Base-by-base conservation (phyloP, 2,329 filamentous ascomycete genomes). In the Grosmannia clavigera region DNA sequence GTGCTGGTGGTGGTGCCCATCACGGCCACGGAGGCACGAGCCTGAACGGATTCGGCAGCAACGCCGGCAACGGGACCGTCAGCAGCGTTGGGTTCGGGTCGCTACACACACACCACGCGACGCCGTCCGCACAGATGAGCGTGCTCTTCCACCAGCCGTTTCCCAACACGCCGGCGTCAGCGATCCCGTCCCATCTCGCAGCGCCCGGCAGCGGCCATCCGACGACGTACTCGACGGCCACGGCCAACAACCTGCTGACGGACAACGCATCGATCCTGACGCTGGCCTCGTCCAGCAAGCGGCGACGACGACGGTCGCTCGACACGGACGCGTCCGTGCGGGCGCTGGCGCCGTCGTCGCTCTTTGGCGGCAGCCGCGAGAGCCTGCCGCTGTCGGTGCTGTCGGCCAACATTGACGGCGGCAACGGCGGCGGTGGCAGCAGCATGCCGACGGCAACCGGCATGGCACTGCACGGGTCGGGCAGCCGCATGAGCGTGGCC, bases 181-280 rank as follows among this genome's bases (percentile, higher is more conserved):
- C 88, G 22, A 85, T 92, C 54, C 88, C 88, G 3, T 76, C 85
- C 3, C 86, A 91, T 71, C 76, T 89, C 33, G 81, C 78, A 1
- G 82, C 70, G 25, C 69, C 71, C 38, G 6, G 2, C 38, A 6
- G 38, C 68, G 67, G 75, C 58, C 80, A 85, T 66, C 87, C 87
- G 2, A 81, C 84, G 5, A 92, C 87, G 0, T 92, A 92, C 71
- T 81, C 79, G 57, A 82, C 81, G n/a, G 88, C 88, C 1, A 92
- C 87, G 0, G 88, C 89, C 58, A 91, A 92, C 72, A 90, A 89
- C 67, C 79, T 92, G 6, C 76, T 92, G 40, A 90, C 87, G 1
- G 90, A 95, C 70, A 90, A 95, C 69, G 90, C 90, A 27, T 92
- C 88, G 31, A 92, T 95, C 65, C 74, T 95, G 62, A 95, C 90